Evolutionary conservation across 108 stramenopile species (phyloP).

Genomic region (Nitzschia sp.): DNA sequence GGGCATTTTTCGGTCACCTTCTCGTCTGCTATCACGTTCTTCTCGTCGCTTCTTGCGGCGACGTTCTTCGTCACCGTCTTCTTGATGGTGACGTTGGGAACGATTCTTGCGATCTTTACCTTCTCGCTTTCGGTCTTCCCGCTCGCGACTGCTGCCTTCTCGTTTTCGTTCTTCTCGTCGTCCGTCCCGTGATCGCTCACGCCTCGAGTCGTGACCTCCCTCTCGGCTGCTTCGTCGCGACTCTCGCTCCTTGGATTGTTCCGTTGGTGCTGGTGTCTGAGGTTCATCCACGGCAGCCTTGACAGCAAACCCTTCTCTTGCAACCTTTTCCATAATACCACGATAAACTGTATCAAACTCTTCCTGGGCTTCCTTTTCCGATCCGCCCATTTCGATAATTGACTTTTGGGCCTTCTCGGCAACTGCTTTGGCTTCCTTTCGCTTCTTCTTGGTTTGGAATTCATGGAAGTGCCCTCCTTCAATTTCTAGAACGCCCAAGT

Average conservation of each 20-base stretch:
- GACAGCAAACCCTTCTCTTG: slow-evolving; percentile 40
- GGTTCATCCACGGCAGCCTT: neutral
- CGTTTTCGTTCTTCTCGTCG: slow-evolving; percentile 16
- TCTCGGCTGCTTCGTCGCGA: neutral
- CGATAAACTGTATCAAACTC: slow-evolving; percentile 58
- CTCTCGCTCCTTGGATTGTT: neutral
- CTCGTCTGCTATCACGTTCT: slow-evolving; percentile 2
- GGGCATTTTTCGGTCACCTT: neutral
- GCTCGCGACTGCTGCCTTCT: slow-evolving; percentile 11
- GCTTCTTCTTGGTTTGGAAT: slow-evolving; percentile 83
- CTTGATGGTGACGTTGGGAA: neutral
- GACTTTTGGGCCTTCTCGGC: slow-evolving; percentile 62
- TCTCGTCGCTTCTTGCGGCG: slow-evolving; percentile 17
- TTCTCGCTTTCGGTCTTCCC: slow-evolving; percentile 8
- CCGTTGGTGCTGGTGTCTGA: neutral
- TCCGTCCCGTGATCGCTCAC: slow-evolving; percentile 16
- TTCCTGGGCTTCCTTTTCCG: slow-evolving; percentile 72
- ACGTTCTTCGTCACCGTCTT: slow-evolving; percentile 5
- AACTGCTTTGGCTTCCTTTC: slow-evolving; percentile 74
- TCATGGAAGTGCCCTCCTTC: slow-evolving; percentile 77
- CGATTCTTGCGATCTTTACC: slow-evolving; percentile 6
- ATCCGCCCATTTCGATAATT: slow-evolving; percentile 49
- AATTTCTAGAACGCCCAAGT: slow-evolving; percentile 55
- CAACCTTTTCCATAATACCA: slow-evolving; percentile 70
- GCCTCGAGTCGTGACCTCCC: slow-evolving; percentile 5